phyloP scores from a whole-genome alignment of 2,329 filamentous ascomycete species.

The Botryotinia convoluta region DNA sequence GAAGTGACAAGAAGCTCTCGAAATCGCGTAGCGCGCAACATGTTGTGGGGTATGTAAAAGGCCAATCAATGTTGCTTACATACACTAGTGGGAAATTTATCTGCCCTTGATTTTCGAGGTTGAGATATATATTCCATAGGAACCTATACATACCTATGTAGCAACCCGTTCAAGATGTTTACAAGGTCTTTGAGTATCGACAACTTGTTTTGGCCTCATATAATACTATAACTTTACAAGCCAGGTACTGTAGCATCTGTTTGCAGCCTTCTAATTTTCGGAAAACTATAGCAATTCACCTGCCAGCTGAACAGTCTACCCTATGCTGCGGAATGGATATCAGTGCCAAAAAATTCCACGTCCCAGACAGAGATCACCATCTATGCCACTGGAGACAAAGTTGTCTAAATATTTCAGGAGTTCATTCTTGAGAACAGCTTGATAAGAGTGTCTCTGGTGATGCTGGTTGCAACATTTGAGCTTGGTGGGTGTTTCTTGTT shows the following conservation, averaged over 20 bases:
- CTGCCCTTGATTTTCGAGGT: background rate
- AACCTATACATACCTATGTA: background rate
- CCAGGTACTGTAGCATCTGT: too few relatives aligned
- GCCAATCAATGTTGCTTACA: background rate
- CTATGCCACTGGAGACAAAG: background rate
- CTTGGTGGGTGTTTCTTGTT: background rate
- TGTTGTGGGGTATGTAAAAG: background rate
- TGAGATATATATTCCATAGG: background rate
- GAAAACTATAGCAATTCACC: fast-evolving
- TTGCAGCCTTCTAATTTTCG: too few relatives aligned
- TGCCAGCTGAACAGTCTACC: background rate
- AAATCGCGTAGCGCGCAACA: background rate
- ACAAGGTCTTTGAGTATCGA: background rate
- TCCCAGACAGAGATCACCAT: background rate
- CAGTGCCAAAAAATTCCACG: background rate
- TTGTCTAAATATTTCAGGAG: background rate
- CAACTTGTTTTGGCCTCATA: too few relatives aligned
- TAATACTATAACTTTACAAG: too few relatives aligned
- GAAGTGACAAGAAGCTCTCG: background rate
- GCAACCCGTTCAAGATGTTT: background rate
- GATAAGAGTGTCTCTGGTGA: background rate
- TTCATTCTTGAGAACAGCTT: background rate
- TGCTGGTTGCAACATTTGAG: background rate
- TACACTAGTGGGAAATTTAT: background rate
- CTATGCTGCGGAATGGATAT: background rate